phyloP scores from a whole-genome alignment of 345 rosid species.

The Citrus cavaleriei region DNA sequence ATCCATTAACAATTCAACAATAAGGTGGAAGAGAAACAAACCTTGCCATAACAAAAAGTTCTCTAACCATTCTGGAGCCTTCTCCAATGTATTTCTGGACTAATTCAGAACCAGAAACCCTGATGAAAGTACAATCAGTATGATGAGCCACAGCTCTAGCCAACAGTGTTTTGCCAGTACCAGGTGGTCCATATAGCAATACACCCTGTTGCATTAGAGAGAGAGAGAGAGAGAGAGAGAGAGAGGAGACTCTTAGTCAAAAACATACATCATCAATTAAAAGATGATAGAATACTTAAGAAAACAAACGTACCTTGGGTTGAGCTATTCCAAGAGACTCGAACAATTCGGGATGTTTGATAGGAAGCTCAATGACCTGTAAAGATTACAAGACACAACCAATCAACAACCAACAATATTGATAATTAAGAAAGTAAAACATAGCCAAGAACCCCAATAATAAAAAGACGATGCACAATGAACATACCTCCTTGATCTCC shows the following conservation, averaged over 20 bases:
- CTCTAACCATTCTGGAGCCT: slow-evolving; percentile 99
- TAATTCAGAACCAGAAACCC: slow-evolving; percentile 97
- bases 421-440: neutral
- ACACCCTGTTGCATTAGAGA: slow-evolving; percentile 59
- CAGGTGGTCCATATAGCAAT: slow-evolving; percentile 96
- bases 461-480: neutral
- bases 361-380: slow-evolving; percentile 98
- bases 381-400: slow-evolving; percentile 6
- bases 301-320: slow-evolving; percentile 64
- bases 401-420: neutral
- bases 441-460: neutral
- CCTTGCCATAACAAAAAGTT: slow-evolving; percentile 99
- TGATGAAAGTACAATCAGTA: slow-evolving; percentile 97
- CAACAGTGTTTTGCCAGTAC: slow-evolving; percentile 94
- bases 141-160: slow-evolving; percentile 99
- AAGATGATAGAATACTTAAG: neutral
- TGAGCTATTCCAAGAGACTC: slow-evolving; percentile 98
- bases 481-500: slow-evolving; percentile 86
- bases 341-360: slow-evolving; percentile 95
- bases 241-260: neutral
- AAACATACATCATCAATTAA: neutral
- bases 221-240: slow-evolving; percentile 10
- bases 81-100: slow-evolving; percentile 99
- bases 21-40: slow-evolving; percentile 23
- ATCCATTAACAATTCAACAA: neutral